Percentiles rank a stretch among this genome's conserved stretches.
Evolutionary conservation across 768 basidiomycete species (phyloP).

Genomic region (Termitomyces sp.): DNA sequence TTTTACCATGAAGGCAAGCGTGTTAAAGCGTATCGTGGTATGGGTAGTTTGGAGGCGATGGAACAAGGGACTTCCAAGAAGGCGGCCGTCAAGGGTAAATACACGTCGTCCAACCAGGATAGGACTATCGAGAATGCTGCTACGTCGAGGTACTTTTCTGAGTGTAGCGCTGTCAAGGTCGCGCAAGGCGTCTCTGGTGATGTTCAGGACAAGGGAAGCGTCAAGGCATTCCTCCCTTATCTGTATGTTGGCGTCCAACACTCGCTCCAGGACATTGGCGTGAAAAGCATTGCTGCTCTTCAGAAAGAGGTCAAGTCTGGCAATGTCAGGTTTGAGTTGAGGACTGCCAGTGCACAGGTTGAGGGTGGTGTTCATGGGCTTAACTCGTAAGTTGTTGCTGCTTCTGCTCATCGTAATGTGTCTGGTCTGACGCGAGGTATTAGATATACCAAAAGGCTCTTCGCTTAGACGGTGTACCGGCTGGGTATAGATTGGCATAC

Average conservation of each 20-base stretch:
- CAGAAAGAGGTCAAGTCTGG: constrained; percentile 62
- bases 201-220: constrained; percentile 95
- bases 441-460: constrained; percentile 38
- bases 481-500: neutral
- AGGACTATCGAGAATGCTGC: constrained; percentile 83
- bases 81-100: constrained; percentile 34
- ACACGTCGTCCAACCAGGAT: constrained; percentile 41
- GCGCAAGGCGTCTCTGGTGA: constrained; percentile 96
- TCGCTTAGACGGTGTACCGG: constrained; percentile 13
- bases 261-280: constrained; percentile 91
- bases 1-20: constrained; percentile 99
- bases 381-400: constrained; percentile 68
- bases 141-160: constrained; percentile 93
- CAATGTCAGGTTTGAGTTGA: constrained; percentile 80
- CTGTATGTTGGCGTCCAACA: constrained; percentile 82
- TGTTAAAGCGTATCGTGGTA: constrained; percentile 97
- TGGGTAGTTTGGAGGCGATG: constrained; percentile 96
- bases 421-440: neutral
- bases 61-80: constrained; percentile 58
- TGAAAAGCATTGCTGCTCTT: constrained; percentile 61
- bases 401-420: constrained; percentile 3
- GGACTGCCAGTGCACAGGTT: constrained; percentile 92
- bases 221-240: constrained; percentile 89
- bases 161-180: constrained; percentile 89
- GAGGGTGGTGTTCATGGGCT: constrained; percentile 96